Conservation (phyloP, 2,329 filamentous ascomycete species). For the Ceratocystis variospora region DNA sequence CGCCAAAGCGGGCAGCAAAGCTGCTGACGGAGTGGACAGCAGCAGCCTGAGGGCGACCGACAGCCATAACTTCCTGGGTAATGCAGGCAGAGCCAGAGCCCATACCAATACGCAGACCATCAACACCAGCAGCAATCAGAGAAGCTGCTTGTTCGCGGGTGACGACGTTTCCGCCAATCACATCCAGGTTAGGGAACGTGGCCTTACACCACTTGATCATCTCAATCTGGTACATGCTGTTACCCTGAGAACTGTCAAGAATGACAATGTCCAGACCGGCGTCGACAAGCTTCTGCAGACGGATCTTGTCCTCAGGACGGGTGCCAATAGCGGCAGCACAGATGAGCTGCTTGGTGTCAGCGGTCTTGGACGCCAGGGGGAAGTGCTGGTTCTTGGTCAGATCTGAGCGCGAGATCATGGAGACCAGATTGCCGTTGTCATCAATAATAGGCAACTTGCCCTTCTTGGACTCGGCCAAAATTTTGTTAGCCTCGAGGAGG, state of each 20-base stretch:
- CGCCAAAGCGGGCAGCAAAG: conserved; percentile 85
- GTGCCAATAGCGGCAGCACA: conserved; percentile 93
- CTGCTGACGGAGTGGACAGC: conserved; percentile 79
- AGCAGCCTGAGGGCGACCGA: conserved; percentile 88
- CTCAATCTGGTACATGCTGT: conserved; percentile 96
- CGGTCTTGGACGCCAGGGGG: conserved; percentile 88
- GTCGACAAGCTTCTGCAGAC: conserved; percentile 77
- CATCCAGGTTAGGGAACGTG: conserved; percentile 72
- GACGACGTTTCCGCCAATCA: conserved; percentile 97
- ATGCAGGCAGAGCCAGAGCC: conserved; percentile 96
- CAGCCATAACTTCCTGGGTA: conserved; percentile 98
- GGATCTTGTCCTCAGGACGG: conserved; percentile 77
- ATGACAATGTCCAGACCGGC: conserved; percentile 92
- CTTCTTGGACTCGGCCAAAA: conserved; percentile 92
- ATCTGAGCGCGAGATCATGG: conserved; percentile 86
- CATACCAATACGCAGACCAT: conserved; percentile 97
- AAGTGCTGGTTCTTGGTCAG: conserved; percentile 98
- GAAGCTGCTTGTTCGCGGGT: conserved; percentile 89
- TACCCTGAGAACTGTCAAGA: conserved; percentile 92
- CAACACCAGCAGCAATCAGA: conserved; percentile 84
- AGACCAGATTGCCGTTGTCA: conserved; percentile 68
- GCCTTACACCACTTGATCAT: conserved; percentile 96
- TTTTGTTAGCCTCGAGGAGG: conserved; percentile 77
- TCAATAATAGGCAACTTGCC: conserved; percentile 93
- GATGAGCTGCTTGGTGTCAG: conserved; percentile 93